Conservation (phyloP, 192 early-diverging fungal species). For the Mortierella claussenii region DNA sequence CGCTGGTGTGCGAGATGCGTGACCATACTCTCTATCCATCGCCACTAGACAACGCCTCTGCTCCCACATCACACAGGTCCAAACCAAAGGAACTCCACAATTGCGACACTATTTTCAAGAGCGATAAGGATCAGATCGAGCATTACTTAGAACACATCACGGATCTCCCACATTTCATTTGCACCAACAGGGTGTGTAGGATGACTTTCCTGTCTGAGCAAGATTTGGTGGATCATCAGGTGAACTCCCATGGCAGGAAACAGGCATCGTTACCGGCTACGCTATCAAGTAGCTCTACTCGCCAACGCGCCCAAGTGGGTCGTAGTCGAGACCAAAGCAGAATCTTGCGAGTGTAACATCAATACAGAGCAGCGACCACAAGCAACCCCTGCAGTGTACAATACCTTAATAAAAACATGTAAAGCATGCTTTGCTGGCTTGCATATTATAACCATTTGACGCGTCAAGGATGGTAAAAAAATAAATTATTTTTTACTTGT, state of each 20-base stretch:
- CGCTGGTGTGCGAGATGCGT: neutral
- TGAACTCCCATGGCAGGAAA: neutral
- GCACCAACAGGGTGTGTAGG: neutral
- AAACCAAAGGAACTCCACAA: neutral
- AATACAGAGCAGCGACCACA: too few species aligned
- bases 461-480: too few species aligned
- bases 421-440: too few species aligned
- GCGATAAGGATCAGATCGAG: neutral
- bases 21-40: neutral
- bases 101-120: neutral
- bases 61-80: neutral
- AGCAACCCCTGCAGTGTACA: too few species aligned
- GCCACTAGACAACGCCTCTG: neutral
- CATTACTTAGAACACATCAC: slow-evolving; percentile 16
- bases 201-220: slow-evolving; percentile 2
- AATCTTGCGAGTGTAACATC: too few species aligned
- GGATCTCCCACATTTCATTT: neutral
- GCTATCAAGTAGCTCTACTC: too few species aligned
- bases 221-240: neutral
- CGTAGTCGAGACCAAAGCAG: too few species aligned
- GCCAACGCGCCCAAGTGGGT: too few species aligned
- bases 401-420: too few species aligned
- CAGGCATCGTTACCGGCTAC: too few species aligned
- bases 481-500: neutral
- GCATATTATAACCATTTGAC: too few species aligned